Evolutionary conservation across 352 stramenopile genomes (phyloP), one percentile per base, ranked within the genome.

Genomic region (Phytophthora niederhauseri): DNA sequence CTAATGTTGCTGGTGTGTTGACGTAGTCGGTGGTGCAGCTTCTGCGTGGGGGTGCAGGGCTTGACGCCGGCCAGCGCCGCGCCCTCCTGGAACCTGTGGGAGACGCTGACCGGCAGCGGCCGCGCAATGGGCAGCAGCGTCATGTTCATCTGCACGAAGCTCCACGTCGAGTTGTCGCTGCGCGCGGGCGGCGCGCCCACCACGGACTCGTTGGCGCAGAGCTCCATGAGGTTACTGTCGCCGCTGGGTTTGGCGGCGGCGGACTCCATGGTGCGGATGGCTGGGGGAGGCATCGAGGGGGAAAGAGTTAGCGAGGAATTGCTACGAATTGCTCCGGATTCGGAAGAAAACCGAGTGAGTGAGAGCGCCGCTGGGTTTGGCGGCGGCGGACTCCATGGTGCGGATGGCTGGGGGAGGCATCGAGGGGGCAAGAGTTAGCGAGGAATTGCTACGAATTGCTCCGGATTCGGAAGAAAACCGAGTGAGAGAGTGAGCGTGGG

Each of bases 101-200:
- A 55, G 19, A 88, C 71, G 24, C 62, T 81, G 26, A 93, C 82
- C 3, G 84, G 86, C 45, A 89, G 63, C 30, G 86, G 86, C 1
- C 83, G 80, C 41, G 86, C 86, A 60, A 94, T 94, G 3, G 86
- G 86, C 36, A 94, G 64, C 46, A 94, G 72, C 52, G 78, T 84
- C 86, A 93, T 94, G 67, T 94, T 94, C 86, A 94, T 94, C 73
- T 93, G 84, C 38, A 94, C 86, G 57, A 94, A 94, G 66, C 62
- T 94, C 86, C 86, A 94, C 14, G 84, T 87, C 14, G 78, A 46
- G 31, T 30, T 66, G 31, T 72, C 64, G 41, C 15, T 48, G 41
- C 58, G 57, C 34, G 50, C 7, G 3, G 51, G 31, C n/a, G 56
- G 64, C 24, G 61, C 28, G 14, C 41, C 56, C 38, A 55, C 36